These are phyloP conservation scores for Scleroderma bovista DNA, from an alignment of 768 basidiomycete species.

Conservation along the genomic window DNA sequence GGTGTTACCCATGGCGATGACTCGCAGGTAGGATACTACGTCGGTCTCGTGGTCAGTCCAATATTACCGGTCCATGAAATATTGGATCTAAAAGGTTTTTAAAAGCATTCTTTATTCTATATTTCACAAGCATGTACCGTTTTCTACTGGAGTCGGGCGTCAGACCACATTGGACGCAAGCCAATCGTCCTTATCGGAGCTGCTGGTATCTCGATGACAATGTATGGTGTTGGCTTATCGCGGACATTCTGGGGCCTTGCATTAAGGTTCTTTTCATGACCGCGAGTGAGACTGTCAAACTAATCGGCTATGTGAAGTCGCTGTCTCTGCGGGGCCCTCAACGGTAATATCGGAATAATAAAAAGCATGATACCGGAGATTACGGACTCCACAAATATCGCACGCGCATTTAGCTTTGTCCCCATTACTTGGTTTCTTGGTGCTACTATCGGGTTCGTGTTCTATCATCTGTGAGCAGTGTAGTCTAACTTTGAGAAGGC, in stretches of 20 bases:
- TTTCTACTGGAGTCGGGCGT: slow-evolving; percentile 65
- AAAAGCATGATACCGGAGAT: too few species aligned
- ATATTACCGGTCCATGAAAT: neutral
- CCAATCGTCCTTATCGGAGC: neutral
- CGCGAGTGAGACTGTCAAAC: neutral
- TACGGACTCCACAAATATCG: slow-evolving; percentile 62
- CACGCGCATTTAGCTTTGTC: too few species aligned
- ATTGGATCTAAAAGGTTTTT: slow-evolving; percentile 16
- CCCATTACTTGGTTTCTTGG: slow-evolving; percentile 49
- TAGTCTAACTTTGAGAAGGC: slow-evolving; percentile 33
- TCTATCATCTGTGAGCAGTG: slow-evolving; percentile 41
- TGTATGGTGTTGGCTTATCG: slow-evolving; percentile 31
- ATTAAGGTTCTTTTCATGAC: slow-evolving; percentile 22
- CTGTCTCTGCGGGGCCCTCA: slow-evolving; percentile 63
- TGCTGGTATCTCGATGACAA: slow-evolving; percentile 3
- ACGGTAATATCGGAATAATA: slow-evolving; percentile 66
- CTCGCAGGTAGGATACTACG: slow-evolving; percentile 68
- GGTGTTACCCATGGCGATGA: slow-evolving; percentile 69
- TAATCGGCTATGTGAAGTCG: slow-evolving; percentile 40
- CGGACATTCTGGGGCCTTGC: slow-evolving; percentile 52
- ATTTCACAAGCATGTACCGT: slow-evolving; percentile 62
- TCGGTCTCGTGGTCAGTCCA: slow-evolving; percentile 55
- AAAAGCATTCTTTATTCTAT: slow-evolving; percentile 65
- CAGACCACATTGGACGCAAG: slow-evolving; percentile 62
- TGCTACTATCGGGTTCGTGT: slow-evolving; percentile 40